Evolutionary conservation across 352 stramenopile genomes (phyloP).

Genomic region (Globisporangium megalacanthum): DNA sequence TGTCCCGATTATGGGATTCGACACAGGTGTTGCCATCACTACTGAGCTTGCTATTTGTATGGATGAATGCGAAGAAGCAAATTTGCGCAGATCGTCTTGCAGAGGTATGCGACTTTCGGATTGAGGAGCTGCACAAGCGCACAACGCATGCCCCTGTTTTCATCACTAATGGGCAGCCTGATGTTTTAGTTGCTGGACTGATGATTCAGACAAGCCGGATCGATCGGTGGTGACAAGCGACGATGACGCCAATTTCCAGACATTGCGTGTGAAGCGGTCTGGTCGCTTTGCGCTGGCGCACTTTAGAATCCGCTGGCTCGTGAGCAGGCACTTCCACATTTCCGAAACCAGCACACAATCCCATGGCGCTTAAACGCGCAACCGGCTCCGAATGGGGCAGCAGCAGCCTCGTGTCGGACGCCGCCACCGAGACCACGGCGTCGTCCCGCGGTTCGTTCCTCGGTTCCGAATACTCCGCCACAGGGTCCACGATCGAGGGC

Average conservation of each 20-base stretch:
- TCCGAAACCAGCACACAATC: neutral
- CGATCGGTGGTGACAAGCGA: too few relatives aligned
- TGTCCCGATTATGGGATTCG: too few relatives aligned
- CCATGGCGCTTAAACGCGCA: conserved; percentile 24
- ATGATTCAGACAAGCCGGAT: too few relatives aligned
- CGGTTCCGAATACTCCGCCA: conserved; percentile 15
- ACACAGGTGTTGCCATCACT: too few relatives aligned
- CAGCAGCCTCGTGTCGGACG: conserved; percentile 38
- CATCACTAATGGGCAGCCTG: neutral
- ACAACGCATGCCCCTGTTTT: neutral
- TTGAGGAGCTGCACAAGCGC: neutral
- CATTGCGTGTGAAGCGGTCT: too few relatives aligned
- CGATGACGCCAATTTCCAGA: too few relatives aligned
- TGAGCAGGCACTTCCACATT: neutral
- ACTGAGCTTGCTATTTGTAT: too few relatives aligned
- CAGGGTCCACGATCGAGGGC: conserved; percentile 26
- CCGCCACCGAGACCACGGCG: conserved; percentile 34
- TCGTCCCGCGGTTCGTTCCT: conserved; percentile 24
- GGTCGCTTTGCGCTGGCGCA: too few relatives aligned
- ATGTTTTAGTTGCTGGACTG: neutral
- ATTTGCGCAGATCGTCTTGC: neutral
- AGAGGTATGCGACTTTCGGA: neutral
- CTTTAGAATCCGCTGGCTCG: neutral
- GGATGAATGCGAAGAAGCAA: neutral
- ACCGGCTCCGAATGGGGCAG: conserved; percentile 11